phyloP scores from a whole-genome alignment of 1,139 yeast species.

The Torulaspora pretoriensis region DNA sequence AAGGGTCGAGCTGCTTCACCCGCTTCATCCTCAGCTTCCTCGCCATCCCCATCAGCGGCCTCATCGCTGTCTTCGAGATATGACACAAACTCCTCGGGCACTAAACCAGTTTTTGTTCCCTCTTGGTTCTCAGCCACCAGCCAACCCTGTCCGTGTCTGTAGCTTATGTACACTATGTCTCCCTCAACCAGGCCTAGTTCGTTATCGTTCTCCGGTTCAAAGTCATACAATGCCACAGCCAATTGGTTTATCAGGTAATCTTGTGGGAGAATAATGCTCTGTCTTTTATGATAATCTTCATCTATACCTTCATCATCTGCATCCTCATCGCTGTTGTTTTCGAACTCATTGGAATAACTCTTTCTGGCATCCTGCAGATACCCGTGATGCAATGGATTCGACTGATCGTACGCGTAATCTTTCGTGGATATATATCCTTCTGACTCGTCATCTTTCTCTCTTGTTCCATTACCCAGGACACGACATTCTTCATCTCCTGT shows the following conservation, averaged over 20 bases:
- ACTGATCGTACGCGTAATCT: slow-evolving; percentile 72
- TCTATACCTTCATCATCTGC: slow-evolving; percentile 34
- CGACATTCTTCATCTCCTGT: slow-evolving; percentile 4
- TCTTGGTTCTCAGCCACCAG: slow-evolving; percentile 59
- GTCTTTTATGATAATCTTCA: slow-evolving; percentile 39
- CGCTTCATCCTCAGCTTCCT: slow-evolving; percentile 21
- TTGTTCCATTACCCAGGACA: slow-evolving; percentile 1
- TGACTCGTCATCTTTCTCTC: slow-evolving; percentile 9
- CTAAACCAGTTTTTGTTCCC: slow-evolving; percentile 63
- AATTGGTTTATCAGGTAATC: slow-evolving; percentile 45
- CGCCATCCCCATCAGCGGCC: slow-evolving; percentile 20
- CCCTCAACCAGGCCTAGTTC: slow-evolving; percentile 78
- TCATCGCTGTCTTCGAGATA: slow-evolving; percentile 38
- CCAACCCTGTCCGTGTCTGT: slow-evolving; percentile 98
- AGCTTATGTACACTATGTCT: slow-evolving; percentile 78
- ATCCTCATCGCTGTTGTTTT: slow-evolving; percentile 22
- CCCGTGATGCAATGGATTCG: slow-evolving; percentile 67
- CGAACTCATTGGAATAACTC: slow-evolving; percentile 10
- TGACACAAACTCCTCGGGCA: slow-evolving; percentile 92
- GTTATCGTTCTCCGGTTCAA: slow-evolving; percentile 88
- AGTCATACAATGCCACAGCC: slow-evolving; percentile 86
- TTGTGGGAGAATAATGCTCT: slow-evolving; percentile 33
- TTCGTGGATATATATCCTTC: slow-evolving; percentile 46
- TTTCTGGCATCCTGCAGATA: slow-evolving; percentile 26
- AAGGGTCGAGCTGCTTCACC: slow-evolving; percentile 34